phyloP scores from a whole-genome alignment of 371 early-diverging fungal species.

The Actinomucor elegans region DNA sequence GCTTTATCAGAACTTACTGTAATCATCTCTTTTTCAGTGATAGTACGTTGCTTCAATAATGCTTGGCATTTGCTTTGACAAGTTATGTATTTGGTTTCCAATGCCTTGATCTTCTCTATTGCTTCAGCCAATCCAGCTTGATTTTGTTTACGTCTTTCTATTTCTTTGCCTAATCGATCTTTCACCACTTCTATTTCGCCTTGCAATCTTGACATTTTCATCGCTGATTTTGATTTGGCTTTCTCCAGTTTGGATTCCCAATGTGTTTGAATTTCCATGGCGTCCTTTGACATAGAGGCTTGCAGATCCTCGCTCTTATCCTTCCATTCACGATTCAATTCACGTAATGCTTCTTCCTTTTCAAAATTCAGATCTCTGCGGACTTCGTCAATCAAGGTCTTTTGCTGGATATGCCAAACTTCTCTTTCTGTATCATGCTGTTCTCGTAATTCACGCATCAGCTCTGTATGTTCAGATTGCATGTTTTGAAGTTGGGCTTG shows the following conservation, averaged over 20 bases:
- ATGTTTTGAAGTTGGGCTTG: constrained; percentile 31
- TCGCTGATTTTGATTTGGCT: background rate
- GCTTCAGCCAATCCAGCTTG: constrained; percentile 13
- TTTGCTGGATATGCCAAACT: constrained; percentile 29
- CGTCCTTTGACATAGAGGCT: constrained; percentile 40
- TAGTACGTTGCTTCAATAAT: background rate
- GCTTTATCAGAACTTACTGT: background rate
- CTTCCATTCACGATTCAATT: constrained; percentile 26
- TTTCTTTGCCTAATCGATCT: constrained; percentile 37
- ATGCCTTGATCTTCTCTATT: background rate
- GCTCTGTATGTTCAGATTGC: constrained; percentile 27
- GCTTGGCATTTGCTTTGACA: background rate
- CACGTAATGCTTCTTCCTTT: constrained; percentile 17
- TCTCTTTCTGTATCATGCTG: constrained; percentile 31
- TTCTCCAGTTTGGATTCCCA: constrained; percentile 37
- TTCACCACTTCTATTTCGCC: constrained; percentile 41
- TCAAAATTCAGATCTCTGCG: constrained; percentile 7
- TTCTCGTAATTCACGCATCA: constrained; percentile 25
- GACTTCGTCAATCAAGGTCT: constrained; percentile 17
- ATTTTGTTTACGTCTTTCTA: constrained; percentile 24
- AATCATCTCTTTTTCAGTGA: constrained; percentile 1
- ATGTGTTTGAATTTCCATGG: constrained; percentile 28
- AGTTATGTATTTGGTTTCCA: background rate
- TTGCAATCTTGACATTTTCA: constrained; percentile 15
- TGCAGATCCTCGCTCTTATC: constrained; percentile 30